A percentile compares a stretch with the other conserved stretches of the same genome.
Evolutionary conservation across 257 asterid genomes (phyloP).

Genomic region (Gardenia jasminoides): DNA sequence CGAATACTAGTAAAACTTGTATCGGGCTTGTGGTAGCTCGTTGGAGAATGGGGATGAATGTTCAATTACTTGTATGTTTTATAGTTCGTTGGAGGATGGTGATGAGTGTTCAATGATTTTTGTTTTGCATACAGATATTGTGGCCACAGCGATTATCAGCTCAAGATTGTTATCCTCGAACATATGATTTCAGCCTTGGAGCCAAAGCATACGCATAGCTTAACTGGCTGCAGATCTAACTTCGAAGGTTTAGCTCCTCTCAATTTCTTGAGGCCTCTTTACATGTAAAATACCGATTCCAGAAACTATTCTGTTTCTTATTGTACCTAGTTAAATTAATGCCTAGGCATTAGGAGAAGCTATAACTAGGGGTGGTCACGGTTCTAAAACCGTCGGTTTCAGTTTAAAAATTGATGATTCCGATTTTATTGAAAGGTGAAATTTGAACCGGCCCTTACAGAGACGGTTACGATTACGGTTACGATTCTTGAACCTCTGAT

Average conservation of each 20-base stretch:
- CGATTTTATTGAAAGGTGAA: too few species aligned
- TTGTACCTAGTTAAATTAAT: too few species aligned
- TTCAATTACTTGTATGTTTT: too few species aligned
- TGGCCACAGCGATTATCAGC: background rate
- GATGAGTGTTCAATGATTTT: background rate
- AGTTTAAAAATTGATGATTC: too few species aligned
- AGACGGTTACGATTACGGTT: too few species aligned
- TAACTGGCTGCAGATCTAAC: background rate
- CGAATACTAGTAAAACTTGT: background rate
- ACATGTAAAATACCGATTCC: background rate
- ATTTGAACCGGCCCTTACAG: too few species aligned
- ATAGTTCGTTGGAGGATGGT: background rate
- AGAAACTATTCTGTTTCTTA: background rate
- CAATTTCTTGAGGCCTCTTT: background rate
- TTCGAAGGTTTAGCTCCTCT: too few species aligned
- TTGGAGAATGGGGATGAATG: too few species aligned
- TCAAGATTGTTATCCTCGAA: background rate
- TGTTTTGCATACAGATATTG: constrained; percentile 8
- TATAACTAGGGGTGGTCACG: too few species aligned
- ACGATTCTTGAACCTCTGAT: too few species aligned
- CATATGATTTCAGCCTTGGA: background rate
- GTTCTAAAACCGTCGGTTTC: too few species aligned
- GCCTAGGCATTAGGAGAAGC: too few species aligned
- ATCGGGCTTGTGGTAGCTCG: background rate
- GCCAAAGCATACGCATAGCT: background rate